Evolutionary conservation across 1,284 basidiomycete species (phyloP).

Genomic region (Neonothopanus nambi): DNA sequence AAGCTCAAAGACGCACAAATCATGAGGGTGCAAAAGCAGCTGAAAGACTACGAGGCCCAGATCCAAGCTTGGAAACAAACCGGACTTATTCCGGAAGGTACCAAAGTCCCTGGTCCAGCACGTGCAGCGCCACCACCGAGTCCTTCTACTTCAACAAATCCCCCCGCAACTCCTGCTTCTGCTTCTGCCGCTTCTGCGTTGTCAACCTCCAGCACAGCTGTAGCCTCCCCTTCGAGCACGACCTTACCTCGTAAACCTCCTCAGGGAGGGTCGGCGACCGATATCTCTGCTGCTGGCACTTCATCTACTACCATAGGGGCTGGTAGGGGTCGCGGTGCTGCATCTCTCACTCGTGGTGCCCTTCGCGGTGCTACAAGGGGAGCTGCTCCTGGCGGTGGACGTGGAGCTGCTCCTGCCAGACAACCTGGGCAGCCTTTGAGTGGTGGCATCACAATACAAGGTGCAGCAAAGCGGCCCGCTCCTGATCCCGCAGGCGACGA

Average conservation of each 20-base stretch:
- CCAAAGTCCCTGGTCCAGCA: constrained; percentile 20
- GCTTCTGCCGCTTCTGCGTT: constrained; percentile 20
- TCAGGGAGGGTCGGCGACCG: constrained; percentile 1
- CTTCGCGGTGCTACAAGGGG: constrained; percentile 34
- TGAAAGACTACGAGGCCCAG: constrained; percentile 68
- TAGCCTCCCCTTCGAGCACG: not conserved
- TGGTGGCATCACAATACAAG: constrained; percentile 59
- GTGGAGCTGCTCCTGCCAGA: constrained; percentile 26
- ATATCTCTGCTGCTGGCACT: constrained; percentile 8
- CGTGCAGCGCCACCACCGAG: constrained; percentile 18
- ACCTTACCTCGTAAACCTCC: constrained; percentile 24
- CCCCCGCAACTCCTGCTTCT: constrained; percentile 19
- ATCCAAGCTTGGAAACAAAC: constrained; percentile 55
- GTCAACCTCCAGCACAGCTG: not conserved
- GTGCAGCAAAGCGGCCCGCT: constrained; percentile 67
- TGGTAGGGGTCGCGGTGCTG: constrained; percentile 32
- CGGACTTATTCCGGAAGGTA: constrained; percentile 41
- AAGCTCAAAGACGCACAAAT: constrained; percentile 72
- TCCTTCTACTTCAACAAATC: constrained; percentile 21
- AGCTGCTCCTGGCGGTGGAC: constrained; percentile 40
- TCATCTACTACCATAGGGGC: not conserved
- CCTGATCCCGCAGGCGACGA: constrained; percentile 44
- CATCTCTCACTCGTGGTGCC: constrained; percentile 39
- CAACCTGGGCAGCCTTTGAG: constrained; percentile 8
- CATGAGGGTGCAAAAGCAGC: constrained; percentile 51